phyloP scores from a whole-genome alignment of 2,329 filamentous ascomycete genomes.

The Calonectria hawksworthii region DNA sequence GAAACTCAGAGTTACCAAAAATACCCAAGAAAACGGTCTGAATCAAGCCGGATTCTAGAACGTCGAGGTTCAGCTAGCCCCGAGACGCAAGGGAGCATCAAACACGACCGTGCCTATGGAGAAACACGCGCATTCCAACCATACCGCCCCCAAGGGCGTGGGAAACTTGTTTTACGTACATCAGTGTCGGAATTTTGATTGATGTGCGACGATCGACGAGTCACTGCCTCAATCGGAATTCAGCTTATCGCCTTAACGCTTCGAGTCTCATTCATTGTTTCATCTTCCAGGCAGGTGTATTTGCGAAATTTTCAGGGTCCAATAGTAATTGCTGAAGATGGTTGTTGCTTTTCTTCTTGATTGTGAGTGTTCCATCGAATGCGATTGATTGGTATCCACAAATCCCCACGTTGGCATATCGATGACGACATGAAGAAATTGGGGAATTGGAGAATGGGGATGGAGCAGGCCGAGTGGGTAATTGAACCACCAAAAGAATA shows the following conservation, averaged over 20 bases:
- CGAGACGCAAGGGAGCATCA: slow-evolving; percentile 5
- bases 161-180: background rate
- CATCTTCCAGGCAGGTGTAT: background rate
- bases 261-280: background rate
- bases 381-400: background rate
- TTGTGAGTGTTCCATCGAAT: background rate
- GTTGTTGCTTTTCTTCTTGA: background rate
- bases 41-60: background rate
- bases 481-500: background rate
- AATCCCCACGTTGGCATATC: background rate
- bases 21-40: background rate
- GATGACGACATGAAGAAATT: background rate
- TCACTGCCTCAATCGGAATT: background rate
- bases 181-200: background rate
- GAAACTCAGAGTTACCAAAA: background rate
- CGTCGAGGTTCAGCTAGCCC: background rate
- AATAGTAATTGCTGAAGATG: background rate
- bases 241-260: background rate
- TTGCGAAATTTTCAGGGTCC: background rate
- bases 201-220: background rate
- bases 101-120: background rate
- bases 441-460: background rate
- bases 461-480: background rate
- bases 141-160: slow-evolving; percentile 1
- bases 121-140: background rate